Evolutionary conservation across 305 asterid genomes (phyloP), one percentile per base, ranked within the genome.

Genomic region (Fraxinus xanthoxyloides): DNA sequence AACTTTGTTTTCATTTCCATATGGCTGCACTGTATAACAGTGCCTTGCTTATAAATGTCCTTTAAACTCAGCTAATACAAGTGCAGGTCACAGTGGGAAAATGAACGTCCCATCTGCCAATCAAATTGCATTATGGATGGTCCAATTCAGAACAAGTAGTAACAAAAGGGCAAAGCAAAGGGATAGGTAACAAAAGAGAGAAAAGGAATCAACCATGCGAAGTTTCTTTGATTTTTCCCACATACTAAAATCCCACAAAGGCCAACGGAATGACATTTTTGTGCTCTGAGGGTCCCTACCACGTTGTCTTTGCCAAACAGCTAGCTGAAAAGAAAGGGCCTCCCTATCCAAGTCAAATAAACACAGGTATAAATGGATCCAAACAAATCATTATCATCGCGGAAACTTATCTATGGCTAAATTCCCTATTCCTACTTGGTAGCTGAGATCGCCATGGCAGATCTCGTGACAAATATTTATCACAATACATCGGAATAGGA

Each of bases 291-390:
- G 85, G 85, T 61, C 83, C 93, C 94, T 86, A 88, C 97, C 94
- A 90, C 89, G 91, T 89, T 90, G 79, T 8, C 61, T 84, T 83
- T 85, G 89, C 83, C 77, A 85, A 84, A 82, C 91, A 91, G 90
- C 92, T 86, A 78, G 90, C 90, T 80, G 80, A 82, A 8, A 82
- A 84, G 85, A 84, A 51, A 83, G 83, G 81, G 89, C 78, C 69
- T 8, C 46, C 46, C 46, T 38, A 1, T 38, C 46, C 13, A 1
- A 38, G 46, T 38, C 46, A 38, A 38, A 38, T 38, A 38, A 38
- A 38, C 46, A 38, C 46, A 2, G 13, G 46, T 8, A 38, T 17
- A 56, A 3, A 82, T 72, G 81, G 87, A 85, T 77, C 85, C 88
- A 84, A 83, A 81, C 34, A 76, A 80, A 70, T 79, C 81, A 82